phyloP scores from a whole-genome alignment of 345 rosid genomes.

The Gossypium stocksii region DNA sequence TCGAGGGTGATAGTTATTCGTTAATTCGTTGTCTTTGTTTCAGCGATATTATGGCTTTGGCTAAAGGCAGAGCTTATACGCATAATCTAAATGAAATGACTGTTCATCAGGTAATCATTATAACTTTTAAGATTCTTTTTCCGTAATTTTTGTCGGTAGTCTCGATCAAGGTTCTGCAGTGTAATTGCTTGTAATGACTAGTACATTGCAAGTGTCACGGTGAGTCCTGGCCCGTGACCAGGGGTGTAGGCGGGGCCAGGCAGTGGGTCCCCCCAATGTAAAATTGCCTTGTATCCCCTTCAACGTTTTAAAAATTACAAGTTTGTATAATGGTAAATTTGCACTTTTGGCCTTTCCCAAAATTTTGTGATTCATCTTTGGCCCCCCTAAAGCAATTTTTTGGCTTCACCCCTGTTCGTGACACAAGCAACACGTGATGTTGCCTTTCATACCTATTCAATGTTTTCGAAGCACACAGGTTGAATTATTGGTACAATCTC shows the following conservation, averaged over 20 bases:
- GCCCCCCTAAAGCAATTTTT: no score
- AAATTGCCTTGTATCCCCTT: no score
- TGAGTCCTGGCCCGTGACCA: not conserved
- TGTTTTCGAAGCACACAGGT: not conserved
- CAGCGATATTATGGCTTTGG: conserved; percentile 77
- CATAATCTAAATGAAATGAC: conserved; percentile 52
- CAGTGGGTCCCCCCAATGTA: no score
- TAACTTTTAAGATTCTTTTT: not conserved
- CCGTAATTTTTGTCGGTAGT: not conserved
- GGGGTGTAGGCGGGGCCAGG: no score
- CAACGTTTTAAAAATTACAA: no score
- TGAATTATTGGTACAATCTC: not conserved
- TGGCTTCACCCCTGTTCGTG: no score
- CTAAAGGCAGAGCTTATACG: conserved; percentile 56
- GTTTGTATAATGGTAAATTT: no score
- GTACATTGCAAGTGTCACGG: not conserved
- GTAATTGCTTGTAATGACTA: not conserved
- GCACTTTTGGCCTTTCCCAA: no score
- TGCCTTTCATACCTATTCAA: not conserved
- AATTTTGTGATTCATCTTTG: no score
- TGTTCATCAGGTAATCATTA: conserved; percentile 41
- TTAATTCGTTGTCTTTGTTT: not conserved
- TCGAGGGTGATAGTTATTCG: conserved; percentile 8
- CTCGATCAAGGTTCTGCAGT: not conserved
- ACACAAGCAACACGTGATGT: not conserved